Evolutionary conservation across 345 rosid genomes (phyloP), one percentile per base, ranked within the genome.

Genomic region (Cardamine resedifolia): DNA sequence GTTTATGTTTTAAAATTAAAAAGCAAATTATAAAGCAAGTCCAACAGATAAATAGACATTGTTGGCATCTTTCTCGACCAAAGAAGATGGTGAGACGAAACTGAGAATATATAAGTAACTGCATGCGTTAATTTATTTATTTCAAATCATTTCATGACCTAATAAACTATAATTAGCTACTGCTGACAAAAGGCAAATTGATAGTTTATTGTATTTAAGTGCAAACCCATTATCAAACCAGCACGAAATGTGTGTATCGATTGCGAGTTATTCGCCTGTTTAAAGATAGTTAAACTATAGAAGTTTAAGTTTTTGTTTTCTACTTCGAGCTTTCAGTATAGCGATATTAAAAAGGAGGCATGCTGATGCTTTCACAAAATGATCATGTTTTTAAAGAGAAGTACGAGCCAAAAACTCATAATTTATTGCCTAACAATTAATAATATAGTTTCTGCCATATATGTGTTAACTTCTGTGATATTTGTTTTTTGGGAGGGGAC

Each of bases 401-500:
- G 27, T 57, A 14, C 28, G 23, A 48, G 28, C 52, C 31, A 36
- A n/a, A 58, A 66, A 19, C 61, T 58, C 19, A 38, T 16, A 49
- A 18, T 31, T 45, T 7, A 48, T 19, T 26, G 71, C 51, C 51
- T 57, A 26, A 0, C 59, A 56, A 48, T 19, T 74, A 58, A 49
- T 44, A 38, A 38, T 73, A 56, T 50, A 66, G 51, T 65, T 7
- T 45, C 18, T 47, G 59, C 49, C 31, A 34, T 38, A 48, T n/a
- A 7, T 24, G 56, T 51, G 57, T 63, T 64, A 64, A 64, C 45
- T 20, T 55, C 20, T 18, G 26, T 43, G 10, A 30, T 49, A 36
- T 74, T 66, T 74, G 72, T 75, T 75, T 75, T 68, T 52, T 14
- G n/a, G 47, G 41, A 75, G 79, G 74, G 64, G 58, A 75, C 74